Evolutionary conservation across 208 protist species (phyloP), one percentile per base, ranked within the genome.

Genomic region (Histomonas meleagridis): DNA sequence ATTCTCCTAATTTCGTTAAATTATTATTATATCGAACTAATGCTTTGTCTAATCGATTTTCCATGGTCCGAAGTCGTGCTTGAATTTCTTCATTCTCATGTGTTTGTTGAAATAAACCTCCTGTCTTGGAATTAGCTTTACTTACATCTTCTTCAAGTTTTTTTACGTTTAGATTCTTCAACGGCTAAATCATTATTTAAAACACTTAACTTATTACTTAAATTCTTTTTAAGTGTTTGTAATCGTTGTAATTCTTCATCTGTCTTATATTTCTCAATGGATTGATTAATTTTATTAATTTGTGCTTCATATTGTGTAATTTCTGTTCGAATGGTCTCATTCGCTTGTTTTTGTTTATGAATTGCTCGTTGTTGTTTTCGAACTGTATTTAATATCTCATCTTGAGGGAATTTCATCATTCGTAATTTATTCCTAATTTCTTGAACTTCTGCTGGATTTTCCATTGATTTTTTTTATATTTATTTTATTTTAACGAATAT

Each of bases 351-450:
- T 28, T 86, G 76, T 35, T 86, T 86, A 38, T 86, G 76, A 55
- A 86, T 86, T 5, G 76, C 76, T 3, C 76, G 40, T 35, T 86
- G 76, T 49, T 86, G 76, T 35, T 43, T 51, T n/a, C 76, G 46
- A 86, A 86, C 76, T 16, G 76, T 86, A 28, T 86, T 86, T 14
- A 55, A n/a, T 14, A 86, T 86, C 14, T 86, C 46, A 55, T 86
- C 76, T 49, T 86, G 76, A 10, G 76, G 76, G 46, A 86, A 40
- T n/a, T 86, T 86, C 76, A 86, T 86, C 76, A 86, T 86, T 32
- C 76, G 76, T 38, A 86, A 46, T 43, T 86, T 86, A n/a, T 86
- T 86, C 1, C 76, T 32, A 55, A 86, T 40, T 28, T 86, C 76
- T 48, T 86, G 76, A 51, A 86, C 76, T 86, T 86, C 76, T 10